Percentiles rank a stretch among this genome's conserved stretches.
phyloP scores from a whole-genome alignment of 2,329 filamentous ascomycete species.

The Chaetoscypha palmicola region DNA sequence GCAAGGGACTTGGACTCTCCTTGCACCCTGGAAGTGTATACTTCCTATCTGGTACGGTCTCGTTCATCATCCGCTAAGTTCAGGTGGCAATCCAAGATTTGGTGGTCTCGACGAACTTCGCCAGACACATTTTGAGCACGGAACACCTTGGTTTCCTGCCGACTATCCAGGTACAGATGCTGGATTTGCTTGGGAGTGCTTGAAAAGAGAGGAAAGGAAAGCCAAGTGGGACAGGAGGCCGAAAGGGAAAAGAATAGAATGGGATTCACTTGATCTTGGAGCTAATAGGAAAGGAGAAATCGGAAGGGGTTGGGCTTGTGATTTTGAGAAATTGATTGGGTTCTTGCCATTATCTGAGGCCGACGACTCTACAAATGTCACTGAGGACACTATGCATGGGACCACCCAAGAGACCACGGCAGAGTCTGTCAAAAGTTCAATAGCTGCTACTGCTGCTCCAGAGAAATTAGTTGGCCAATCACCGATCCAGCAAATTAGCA shows the following conservation, averaged over 20 bases:
- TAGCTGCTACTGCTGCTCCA: background rate
- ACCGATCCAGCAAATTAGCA: constrained; percentile 17
- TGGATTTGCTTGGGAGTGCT: constrained; percentile 70
- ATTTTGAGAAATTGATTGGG: constrained; percentile 54
- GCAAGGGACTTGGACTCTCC: constrained; percentile 71
- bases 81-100: constrained; percentile 73
- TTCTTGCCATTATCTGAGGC: constrained; percentile 2
- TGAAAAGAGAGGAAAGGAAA: constrained; percentile 53
- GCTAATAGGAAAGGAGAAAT: constrained; percentile 71
- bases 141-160: constrained; percentile 74
- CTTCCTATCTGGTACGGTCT: constrained; percentile 78
- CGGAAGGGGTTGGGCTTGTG: constrained; percentile 74
- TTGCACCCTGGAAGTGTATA: constrained; percentile 89
- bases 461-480: background rate
- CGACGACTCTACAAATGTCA: constrained; percentile 4
- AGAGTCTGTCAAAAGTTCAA: constrained; percentile 4
- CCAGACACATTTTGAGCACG: constrained; percentile 76
- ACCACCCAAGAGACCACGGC: background rate
- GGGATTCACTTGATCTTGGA: constrained; percentile 67
- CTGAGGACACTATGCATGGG: background rate
- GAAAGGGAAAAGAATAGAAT: constrained; percentile 73
- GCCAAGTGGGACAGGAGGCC: constrained; percentile 68
- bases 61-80: constrained; percentile 73
- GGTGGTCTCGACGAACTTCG: constrained; percentile 73
- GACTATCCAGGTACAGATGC: constrained; percentile 76